Conservation (phyloP, 305 asterid genomes). For the Plantago coronopus region DNA sequence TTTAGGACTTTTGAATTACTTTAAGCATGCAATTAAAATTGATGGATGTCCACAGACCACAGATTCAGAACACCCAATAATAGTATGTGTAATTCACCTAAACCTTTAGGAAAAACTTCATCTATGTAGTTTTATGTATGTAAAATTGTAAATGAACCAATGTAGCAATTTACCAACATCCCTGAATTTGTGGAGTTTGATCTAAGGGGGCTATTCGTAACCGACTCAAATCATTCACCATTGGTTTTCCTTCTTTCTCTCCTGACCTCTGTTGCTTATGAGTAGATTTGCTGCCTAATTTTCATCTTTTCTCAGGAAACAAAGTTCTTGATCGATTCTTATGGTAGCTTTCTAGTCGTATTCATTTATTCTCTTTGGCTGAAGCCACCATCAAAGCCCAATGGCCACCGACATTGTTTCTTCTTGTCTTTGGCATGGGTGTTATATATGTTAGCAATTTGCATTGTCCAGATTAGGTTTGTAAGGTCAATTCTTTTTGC, state of each 20-base stretch:
- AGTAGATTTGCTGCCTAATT: neutral
- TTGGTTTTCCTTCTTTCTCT: slow-evolving; percentile 26
- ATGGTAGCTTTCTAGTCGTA: slow-evolving; percentile 18
- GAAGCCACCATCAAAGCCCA: slow-evolving; percentile 16
- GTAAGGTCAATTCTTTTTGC: slow-evolving; percentile 1
- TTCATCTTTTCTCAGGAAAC: neutral
- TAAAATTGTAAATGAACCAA: too few relatives aligned
- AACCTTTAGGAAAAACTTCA: neutral
- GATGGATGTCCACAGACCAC: too few relatives aligned
- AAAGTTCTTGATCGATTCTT: neutral
- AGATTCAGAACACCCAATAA: too few relatives aligned
- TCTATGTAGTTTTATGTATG: too few relatives aligned
- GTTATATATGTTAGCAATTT: slow-evolving; percentile 10
- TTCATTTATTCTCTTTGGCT: slow-evolving; percentile 21
- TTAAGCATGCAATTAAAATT: too few relatives aligned
- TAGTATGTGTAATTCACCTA: neutral
- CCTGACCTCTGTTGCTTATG: slow-evolving; percentile 20
- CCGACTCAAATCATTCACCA: slow-evolving; percentile 16
- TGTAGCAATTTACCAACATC: neutral
- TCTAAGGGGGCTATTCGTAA: neutral
- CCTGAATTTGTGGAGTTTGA: slow-evolving; percentile 6
- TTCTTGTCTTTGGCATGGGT: slow-evolving; percentile 20
- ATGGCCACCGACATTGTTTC: slow-evolving; percentile 32
- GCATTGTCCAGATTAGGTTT: slow-evolving; percentile 1
- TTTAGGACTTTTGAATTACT: too few relatives aligned